Conservation (phyloP, 208 protist genomes). For the Leishmania amazonensis region DNA sequence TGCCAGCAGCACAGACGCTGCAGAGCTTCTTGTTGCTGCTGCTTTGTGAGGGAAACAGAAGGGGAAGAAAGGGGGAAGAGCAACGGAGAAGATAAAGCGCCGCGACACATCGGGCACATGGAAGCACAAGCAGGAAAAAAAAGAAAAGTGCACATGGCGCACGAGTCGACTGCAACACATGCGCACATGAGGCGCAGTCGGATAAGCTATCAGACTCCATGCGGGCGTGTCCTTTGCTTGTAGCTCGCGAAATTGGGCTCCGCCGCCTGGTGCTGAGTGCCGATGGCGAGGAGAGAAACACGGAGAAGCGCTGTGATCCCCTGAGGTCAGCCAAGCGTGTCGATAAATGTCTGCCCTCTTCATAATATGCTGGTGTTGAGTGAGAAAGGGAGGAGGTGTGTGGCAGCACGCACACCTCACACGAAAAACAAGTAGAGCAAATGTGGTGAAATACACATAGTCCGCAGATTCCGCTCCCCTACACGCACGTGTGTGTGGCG, state of each 20-base stretch:
- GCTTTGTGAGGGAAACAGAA: not conserved
- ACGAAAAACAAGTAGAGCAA: not conserved
- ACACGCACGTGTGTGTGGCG: not conserved
- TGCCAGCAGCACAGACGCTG: not conserved
- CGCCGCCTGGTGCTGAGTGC: not conserved
- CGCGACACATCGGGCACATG: not conserved
- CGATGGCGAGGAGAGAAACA: constrained; percentile 6
- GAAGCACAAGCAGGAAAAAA: no score
- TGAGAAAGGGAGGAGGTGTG: not conserved
- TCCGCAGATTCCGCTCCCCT: not conserved
- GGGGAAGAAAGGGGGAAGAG: not conserved
- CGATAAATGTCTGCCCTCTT: not conserved
- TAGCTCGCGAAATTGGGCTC: not conserved
- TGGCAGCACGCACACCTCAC: not conserved
- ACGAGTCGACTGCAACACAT: not conserved
- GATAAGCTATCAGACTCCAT: not conserved
- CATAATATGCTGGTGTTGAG: not conserved
- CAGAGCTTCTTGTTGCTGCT: not conserved
- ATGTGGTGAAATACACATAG: not conserved
- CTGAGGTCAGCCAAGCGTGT: not conserved
- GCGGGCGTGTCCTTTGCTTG: not conserved
- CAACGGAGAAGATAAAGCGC: not conserved
- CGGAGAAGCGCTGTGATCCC: not conserved
- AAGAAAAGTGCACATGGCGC: not conserved
- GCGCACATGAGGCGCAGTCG: not conserved